A percentile compares a stretch with the other conserved stretches of the same genome.
These are phyloP conservation scores for Lepidium didymum DNA, from an alignment of 345 rosid genomes.

Conservation along the genomic window DNA sequence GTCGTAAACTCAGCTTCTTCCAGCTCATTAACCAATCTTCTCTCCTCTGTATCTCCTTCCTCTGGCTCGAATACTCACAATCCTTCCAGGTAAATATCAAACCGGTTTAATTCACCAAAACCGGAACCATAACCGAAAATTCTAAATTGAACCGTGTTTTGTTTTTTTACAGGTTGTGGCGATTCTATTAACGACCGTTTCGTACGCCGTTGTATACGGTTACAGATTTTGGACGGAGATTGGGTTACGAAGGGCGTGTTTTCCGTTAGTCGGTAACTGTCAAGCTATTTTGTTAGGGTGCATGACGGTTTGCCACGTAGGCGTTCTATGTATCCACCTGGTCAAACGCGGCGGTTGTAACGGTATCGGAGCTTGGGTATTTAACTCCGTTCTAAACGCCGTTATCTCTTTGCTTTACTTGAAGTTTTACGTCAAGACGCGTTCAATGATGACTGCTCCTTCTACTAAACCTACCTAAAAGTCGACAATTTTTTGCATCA, in stretches of 20 bases:
- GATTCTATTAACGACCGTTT: slow-evolving; percentile 53
- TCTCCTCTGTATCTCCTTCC: slow-evolving; percentile 61
- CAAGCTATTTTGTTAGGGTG: slow-evolving; percentile 55
- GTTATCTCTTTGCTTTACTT: slow-evolving; percentile 51
- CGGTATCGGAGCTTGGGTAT: slow-evolving; percentile 83
- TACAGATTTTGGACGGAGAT: slow-evolving; percentile 92
- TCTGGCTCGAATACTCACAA: slow-evolving; percentile 92
- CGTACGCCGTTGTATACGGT: slow-evolving; percentile 72
- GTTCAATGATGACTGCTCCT: not conserved
- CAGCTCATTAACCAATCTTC: slow-evolving; percentile 67
- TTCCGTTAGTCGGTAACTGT: slow-evolving; percentile 63
- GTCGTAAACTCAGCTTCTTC: slow-evolving; percentile 46
- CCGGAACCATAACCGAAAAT: not conserved
- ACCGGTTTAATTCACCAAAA: slow-evolving; percentile 11
- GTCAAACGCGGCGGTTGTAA: slow-evolving; percentile 80
- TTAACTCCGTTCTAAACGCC: slow-evolving; percentile 69
- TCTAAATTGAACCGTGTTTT: not conserved
- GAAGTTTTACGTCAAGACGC: slow-evolving; percentile 54
- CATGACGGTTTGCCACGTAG: slow-evolving; percentile 68
- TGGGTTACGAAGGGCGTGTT: slow-evolving; percentile 67
- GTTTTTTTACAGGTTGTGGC: slow-evolving; percentile 49
- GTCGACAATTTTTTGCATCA: not conserved
- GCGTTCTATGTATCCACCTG: slow-evolving; percentile 62
- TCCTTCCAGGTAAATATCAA: slow-evolving; percentile 53
- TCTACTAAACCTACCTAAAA: not conserved